Evolutionary conservation across 148 eudicot genomes (phyloP), one percentile per base, ranked within the genome.

Genomic region (Pharnaceum exiguum): DNA sequence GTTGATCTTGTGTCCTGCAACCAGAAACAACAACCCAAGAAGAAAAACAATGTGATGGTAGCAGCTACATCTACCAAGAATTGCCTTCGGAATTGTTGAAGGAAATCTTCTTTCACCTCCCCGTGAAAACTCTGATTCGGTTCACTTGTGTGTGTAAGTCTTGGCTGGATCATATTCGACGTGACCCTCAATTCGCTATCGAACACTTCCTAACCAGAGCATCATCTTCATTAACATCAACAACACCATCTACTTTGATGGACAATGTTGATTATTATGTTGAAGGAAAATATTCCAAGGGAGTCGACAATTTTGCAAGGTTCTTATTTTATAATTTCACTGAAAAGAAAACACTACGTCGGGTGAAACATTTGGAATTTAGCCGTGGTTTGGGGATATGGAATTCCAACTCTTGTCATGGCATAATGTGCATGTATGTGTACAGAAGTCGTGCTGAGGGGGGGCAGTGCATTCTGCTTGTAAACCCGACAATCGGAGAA

Each of bases 141-240:
- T 50, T 50, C 19, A 15, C 55, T 5, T 50, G 55, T 50, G 55
- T 50, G 12, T 50, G 55, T 50, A 50, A 50, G 29, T n/a, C 35
- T 27, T 50, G 55, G 55, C 36, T 28, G 17, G 3, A 1, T 30
- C 55, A 27, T 15, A 50, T 50, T 2, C 5, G 22, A 50, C 27
- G 2, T 10, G 21, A 50, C 19, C 55, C 55, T 27, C 11, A 7
- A 16, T 50, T 50, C 24, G 55, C 55, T 36, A 28, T 50, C 15
- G 29, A 22, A 50, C 55, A 50, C 22, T 50, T 15, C 36, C 33
- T 49, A 1, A 5, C 8, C 16, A 28, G 13, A 50, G 16, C 35
- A 15, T 2, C 10, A 11, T 27, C 35, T n/a, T n/a, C n/a, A n/a
- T n/a, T n/a, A n/a, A n/a, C n/a, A n/a, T n/a, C n/a, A n/a, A n/a